Evolutionary conservation across 371 early-diverging fungal genomes (phyloP), one percentile per base, ranked within the genome.

Genomic region (Coemansia sp.): DNA sequence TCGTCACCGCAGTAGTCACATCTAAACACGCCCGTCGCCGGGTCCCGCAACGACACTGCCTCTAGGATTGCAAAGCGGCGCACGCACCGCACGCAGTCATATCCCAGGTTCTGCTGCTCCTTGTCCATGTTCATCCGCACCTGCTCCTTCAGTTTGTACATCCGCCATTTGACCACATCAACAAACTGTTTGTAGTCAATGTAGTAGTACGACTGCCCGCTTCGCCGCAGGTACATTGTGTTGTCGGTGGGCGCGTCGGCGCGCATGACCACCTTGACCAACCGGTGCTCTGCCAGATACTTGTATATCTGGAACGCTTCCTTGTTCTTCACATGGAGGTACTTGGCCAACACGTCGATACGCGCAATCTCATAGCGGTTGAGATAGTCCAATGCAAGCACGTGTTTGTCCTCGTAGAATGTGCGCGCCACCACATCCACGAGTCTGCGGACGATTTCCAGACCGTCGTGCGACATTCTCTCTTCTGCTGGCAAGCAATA

Each of bases 171-270:
- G 41, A 93, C 89, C 14, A 93, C 93, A 65, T 95, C 92, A 0
- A 96, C 90, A 79, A 96, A 93, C 49, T 88, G 86, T 77, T 90
- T 90, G 79, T 94, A 95, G 76, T 96, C 96, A 10, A 96, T 83
- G 65, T 90, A 92, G 70, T 92, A 94, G 67, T 90, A 93, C 38
- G 88, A 85, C 70, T 59, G 48, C 41, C 26, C 30, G 3, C 31
- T 16, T 8, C 59, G 45, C 13, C 63, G 63, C 47, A 55, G 59
- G 47, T 51, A 58, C 51, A 55, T 62, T 52, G 40, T 11, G 30
- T 20, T 59, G 10, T 64, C 53, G 1, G 36, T 38, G 10, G 50
- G 39, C 39, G 63, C 62, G 58, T 67, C 63, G 9, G 50, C 53
- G 4, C 57, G 63, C 42, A 31, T 35, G 7, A 55, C 51, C 31